phyloP scores from a whole-genome alignment of 176 grass and related monocot species.

The Ananas comosus region DNA sequence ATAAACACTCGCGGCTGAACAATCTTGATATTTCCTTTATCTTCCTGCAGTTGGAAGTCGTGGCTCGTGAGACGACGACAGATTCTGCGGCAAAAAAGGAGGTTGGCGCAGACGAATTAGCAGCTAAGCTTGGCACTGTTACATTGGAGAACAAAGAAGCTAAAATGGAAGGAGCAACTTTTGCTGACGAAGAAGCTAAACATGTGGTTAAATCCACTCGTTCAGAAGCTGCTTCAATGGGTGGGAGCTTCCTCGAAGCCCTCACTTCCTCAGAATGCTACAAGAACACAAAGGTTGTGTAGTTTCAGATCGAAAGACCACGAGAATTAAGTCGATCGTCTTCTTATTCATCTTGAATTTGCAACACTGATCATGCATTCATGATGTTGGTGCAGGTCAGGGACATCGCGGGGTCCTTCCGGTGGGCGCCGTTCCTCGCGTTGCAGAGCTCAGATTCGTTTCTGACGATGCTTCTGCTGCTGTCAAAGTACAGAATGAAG shows the following conservation, averaged over 20 bases:
- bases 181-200: conserved; percentile 12
- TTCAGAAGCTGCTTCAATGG: conserved; percentile 32
- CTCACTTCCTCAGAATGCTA: conserved; percentile 95
- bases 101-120: conserved; percentile 41
- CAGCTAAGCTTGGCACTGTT: conserved; percentile 53
- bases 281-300: conserved; percentile 81
- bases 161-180: neutral
- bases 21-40: neutral
- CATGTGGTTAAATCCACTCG: neutral
- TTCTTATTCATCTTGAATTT: neutral
- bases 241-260: conserved; percentile 78
- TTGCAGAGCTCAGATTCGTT: conserved; percentile 88
- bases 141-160: conserved; percentile 21
- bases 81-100: neutral
- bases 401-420: conserved; percentile 81
- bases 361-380: neutral
- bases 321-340: neutral
- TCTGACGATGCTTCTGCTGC: conserved; percentile 83
- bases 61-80: neutral
- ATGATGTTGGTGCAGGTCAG: conserved; percentile 34
- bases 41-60: conserved; percentile 24
- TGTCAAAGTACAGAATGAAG: conserved; percentile 97
- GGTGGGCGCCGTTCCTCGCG: conserved; percentile 96
- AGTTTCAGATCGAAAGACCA: neutral
- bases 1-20: too few species aligned